Evolutionary conservation across 306 rosid species (phyloP).

Genomic region (Prinsepia uniflora): DNA sequence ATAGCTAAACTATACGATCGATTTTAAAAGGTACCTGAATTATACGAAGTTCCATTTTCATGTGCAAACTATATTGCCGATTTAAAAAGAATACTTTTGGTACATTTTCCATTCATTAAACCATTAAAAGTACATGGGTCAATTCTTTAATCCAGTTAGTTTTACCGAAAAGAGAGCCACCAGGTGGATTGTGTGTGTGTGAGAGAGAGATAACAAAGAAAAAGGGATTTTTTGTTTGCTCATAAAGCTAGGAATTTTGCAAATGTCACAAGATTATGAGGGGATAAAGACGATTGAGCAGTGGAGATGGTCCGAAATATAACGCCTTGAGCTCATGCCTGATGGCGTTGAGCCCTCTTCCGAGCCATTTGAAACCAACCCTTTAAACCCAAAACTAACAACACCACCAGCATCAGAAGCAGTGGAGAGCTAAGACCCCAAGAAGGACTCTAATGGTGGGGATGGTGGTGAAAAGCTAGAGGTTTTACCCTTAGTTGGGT

Average conservation of each 20-base stretch:
- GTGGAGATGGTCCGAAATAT: no score
- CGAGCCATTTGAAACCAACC: conserved; percentile 36
- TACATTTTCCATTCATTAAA: no score
- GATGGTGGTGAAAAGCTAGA: conserved; percentile 51
- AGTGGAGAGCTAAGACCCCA: conserved; percentile 44
- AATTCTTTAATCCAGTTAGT: no score
- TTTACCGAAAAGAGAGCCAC: conserved; percentile 38
- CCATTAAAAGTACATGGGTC: no score
- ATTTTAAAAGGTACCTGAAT: no score
- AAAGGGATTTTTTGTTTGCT: conserved; percentile 32
- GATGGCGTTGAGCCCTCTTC: conserved; percentile 39
- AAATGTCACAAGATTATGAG: no score
- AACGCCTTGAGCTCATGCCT: no score
- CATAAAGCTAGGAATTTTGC: conserved; percentile 52
- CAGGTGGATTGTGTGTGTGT: conserved; percentile 45
- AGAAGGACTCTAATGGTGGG: conserved; percentile 33
- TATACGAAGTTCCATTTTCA: no score
- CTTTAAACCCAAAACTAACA: conserved; percentile 4
- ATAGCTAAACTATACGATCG: no score
- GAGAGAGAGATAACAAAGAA: conserved; percentile 29
- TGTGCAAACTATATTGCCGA: no score
- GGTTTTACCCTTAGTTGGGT: conserved; percentile 49
- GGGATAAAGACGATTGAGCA: no score
- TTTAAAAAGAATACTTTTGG: no score
- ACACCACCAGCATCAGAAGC: conserved; percentile 17